These are phyloP conservation scores for Stereocaulon alpinum DNA, from an alignment of 495 filamentous ascomycete genomes.

Conservation along the genomic window DNA sequence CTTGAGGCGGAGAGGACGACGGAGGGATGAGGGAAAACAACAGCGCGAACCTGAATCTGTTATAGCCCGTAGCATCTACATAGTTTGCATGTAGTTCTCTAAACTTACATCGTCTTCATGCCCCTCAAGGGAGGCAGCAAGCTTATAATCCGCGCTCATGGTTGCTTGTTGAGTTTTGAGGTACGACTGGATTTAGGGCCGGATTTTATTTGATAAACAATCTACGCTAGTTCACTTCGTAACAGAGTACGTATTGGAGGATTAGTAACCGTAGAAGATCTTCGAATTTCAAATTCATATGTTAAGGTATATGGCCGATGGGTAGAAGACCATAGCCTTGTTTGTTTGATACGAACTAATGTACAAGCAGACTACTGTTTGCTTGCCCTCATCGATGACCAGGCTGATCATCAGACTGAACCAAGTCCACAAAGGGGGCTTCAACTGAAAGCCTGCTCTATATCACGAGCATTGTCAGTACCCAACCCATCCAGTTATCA, in stretches of 20 bases:
- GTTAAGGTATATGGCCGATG: no score
- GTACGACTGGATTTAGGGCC: not conserved
- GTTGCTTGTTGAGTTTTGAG: not conserved
- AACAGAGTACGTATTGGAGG: not conserved
- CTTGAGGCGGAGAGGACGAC: slow-evolving; percentile 74
- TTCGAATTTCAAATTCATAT: no score
- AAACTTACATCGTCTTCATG: slow-evolving; percentile 73
- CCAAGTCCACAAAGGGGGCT: not conserved
- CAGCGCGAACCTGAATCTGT: slow-evolving; percentile 58
- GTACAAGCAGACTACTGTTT: not conserved
- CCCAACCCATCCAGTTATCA: not conserved
- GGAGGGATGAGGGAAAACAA: slow-evolving; percentile 66
- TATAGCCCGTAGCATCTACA: slow-evolving; percentile 12
- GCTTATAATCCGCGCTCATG: slow-evolving; percentile 57
- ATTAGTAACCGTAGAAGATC: no score
- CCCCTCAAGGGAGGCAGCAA: slow-evolving; percentile 68
- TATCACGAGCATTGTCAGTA: no score
- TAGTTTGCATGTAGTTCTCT: slow-evolving; percentile 8
- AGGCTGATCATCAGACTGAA: not conserved
- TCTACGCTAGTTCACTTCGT: not conserved
- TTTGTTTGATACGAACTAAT: not conserved
- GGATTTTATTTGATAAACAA: not conserved
- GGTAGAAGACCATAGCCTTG: no score
- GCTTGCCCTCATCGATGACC: not conserved
- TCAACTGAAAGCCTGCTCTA: not conserved